phyloP scores from a whole-genome alignment of 768 basidiomycete species.

The Boletus rubescentipes region DNA sequence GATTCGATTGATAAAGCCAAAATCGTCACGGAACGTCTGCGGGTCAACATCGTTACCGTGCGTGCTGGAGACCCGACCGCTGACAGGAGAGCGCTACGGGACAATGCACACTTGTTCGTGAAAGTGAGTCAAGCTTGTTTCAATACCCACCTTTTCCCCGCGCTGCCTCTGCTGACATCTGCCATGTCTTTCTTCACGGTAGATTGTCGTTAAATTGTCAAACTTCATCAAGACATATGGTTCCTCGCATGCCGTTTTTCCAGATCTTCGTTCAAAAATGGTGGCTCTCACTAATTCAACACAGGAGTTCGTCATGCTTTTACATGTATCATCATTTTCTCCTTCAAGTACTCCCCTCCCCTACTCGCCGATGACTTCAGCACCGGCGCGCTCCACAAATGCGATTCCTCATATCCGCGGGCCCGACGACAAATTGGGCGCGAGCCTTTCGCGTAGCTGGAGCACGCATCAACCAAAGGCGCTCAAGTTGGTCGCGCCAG shows the following conservation, averaged over 20 bases:
- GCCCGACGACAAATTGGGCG: constrained; percentile 49
- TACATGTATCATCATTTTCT: constrained; percentile 83
- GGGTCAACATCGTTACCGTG: constrained; percentile 55
- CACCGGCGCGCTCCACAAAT: constrained; percentile 21
- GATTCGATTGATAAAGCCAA: constrained; percentile 63
- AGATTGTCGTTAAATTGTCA: constrained; percentile 78
- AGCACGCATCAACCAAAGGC: constrained; percentile 50
- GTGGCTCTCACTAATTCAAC: constrained; percentile 78
- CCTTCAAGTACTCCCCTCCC: constrained; percentile 53
- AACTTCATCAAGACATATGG: constrained; percentile 68
- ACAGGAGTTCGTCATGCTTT: constrained; percentile 82
- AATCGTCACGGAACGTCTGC: constrained; percentile 60
- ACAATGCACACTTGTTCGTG: constrained; percentile 78
- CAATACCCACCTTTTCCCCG: neutral
- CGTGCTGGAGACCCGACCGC: constrained; percentile 53
- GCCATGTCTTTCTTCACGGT: neutral
- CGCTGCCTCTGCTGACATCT: constrained; percentile 1
- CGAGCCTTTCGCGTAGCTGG: constrained; percentile 56
- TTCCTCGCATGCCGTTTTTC: constrained; percentile 52
- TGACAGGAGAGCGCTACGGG: constrained; percentile 64
- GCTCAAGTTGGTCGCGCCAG: constrained; percentile 37
- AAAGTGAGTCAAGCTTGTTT: constrained; percentile 50
- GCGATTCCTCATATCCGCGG: constrained; percentile 19
- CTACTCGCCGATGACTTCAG: constrained; percentile 55
- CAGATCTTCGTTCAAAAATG: constrained; percentile 66